phyloP scores from a whole-genome alignment of 108 stramenopile genomes.

The Mediolabrus comicus region DNA sequence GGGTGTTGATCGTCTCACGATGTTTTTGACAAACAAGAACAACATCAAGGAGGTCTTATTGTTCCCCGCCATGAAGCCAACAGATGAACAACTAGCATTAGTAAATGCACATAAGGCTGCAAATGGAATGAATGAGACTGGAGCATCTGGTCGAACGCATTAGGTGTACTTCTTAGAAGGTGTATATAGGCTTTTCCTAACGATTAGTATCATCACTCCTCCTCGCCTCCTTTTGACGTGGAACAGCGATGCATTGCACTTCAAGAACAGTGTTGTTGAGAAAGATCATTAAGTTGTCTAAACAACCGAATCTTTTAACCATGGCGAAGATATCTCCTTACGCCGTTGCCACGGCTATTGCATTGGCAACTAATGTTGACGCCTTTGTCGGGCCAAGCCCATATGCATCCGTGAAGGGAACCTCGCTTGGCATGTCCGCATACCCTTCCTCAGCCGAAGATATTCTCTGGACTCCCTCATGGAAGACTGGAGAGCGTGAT shows the following conservation, averaged over 20 bases:
- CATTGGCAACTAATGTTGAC: slow-evolving; percentile 39
- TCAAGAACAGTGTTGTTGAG: neutral
- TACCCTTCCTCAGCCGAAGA: slow-evolving; percentile 49
- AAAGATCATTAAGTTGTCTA: neutral
- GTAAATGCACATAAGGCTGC: slow-evolving; percentile 70
- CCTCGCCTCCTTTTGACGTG: neutral
- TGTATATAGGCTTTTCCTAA: no score
- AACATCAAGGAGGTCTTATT: slow-evolving; percentile 99
- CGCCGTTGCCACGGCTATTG: slow-evolving; percentile 37
- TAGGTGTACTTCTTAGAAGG: neutral
- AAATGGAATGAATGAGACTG: slow-evolving; percentile 20
- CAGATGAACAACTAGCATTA: slow-evolving; percentile 77
- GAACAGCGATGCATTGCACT: neutral
- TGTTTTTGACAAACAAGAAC: slow-evolving; percentile 99
- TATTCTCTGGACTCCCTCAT: slow-evolving; percentile 86
- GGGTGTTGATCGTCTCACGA: slow-evolving; percentile 98
- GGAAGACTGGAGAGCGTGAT: slow-evolving; percentile 83
- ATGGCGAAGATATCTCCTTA: slow-evolving; percentile 30
- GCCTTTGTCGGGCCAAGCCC: slow-evolving; percentile 32
- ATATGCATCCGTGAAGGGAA: neutral
- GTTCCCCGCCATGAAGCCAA: slow-evolving; percentile 99
- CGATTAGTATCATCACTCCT: no score
- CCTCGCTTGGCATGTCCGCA: slow-evolving; percentile 11
- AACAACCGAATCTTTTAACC: neutral
- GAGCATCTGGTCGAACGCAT: slow-evolving; percentile 31